Base-by-base conservation (phyloP, 768 basidiomycete species). In the Trametes cinnabarina region DNA sequence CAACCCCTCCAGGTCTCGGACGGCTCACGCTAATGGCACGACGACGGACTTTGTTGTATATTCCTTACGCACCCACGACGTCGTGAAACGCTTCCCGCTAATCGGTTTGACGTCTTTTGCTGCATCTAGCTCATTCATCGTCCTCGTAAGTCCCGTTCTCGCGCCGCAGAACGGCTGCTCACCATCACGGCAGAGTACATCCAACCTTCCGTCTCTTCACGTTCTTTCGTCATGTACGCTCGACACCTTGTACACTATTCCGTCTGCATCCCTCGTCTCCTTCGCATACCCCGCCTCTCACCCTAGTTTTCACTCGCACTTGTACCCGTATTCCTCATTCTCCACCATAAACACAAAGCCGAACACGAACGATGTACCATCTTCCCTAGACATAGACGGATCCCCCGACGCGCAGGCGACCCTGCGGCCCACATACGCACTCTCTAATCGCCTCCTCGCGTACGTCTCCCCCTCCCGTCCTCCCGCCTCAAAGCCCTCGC, bases 371-470 rank as follows among this genome's bases (percentile, higher is more conserved):
- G 61, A 63, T 75, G 73, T 77, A 55, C 19, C 41, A 79, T 74
- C 69, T 73, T 61, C 71, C 73, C 63, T 71, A 66, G 66, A 62
- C 58, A 64, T 75, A 72, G 61, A 68, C 51, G 39, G 4, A 32
- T 44, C 39, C 56, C 53, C 22, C 15, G n/a, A 20, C 17, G 26
- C 37, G 52, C 47, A 25, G 57, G 62, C 65, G 53, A 55, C 59
- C 30, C 76, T 76, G 1, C 71, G 63, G n/a, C 82, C 88, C 1
- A 71, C 87, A 10, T 88, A 82, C 66, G 76, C 85, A 3, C 73
- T 87, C 19, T 84, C 84, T 12, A 71, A 77, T 34, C 84, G 87
- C 10, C 79, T 91, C 23, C 74, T 90, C 14, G 87, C 84, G 4
- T 88, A 80, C 62, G 78, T 81, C 9, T 72, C 30, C 7, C 30